phyloP scores from a whole-genome alignment of 2,329 filamentous ascomycete species.

The Fusarium fujikuroi region DNA sequence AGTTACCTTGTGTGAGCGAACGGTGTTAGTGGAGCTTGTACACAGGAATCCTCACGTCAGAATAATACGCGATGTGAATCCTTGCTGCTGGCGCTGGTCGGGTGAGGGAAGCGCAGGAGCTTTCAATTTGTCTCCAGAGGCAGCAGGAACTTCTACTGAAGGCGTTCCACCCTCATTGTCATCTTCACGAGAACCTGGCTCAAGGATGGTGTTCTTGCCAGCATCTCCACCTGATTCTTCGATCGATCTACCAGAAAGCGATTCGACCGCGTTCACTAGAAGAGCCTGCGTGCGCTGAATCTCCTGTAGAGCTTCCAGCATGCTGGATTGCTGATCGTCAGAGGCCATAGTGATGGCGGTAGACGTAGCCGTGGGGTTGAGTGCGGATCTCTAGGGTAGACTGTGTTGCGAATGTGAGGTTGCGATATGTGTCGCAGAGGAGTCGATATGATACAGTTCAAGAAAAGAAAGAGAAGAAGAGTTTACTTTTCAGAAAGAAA shows the following conservation, averaged over 20 bases:
- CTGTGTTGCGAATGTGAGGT: neutral
- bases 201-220: slow-evolving; percentile 16
- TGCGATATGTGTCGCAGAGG: neutral
- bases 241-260: slow-evolving; percentile 49
- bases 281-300: slow-evolving; percentile 56
- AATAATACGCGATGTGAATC: slow-evolving; percentile 65
- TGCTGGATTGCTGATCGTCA: slow-evolving; percentile 32
- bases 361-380: neutral
- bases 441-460: neutral
- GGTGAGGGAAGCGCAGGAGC: slow-evolving; percentile 41
- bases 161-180: slow-evolving; percentile 9
- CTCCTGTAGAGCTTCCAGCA: slow-evolving; percentile 50
- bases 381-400: slow-evolving; percentile 26
- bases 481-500: neutral
- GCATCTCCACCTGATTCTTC: slow-evolving; percentile 17
- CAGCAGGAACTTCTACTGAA: slow-evolving; percentile 20
- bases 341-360: slow-evolving; percentile 39
- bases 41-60: slow-evolving; percentile 58
- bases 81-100: slow-evolving; percentile 56
- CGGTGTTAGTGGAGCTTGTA: slow-evolving; percentile 2
- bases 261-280: slow-evolving; percentile 54
- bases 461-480: slow-evolving; percentile 1
- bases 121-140: slow-evolving; percentile 35
- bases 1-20: slow-evolving; percentile 15
- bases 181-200: slow-evolving; percentile 22